A percentile compares a stretch with the other conserved stretches of the same genome.
Evolutionary conservation across 352 stramenopile genomes (phyloP).

Genomic region (Globisporangium carolinianum): DNA sequence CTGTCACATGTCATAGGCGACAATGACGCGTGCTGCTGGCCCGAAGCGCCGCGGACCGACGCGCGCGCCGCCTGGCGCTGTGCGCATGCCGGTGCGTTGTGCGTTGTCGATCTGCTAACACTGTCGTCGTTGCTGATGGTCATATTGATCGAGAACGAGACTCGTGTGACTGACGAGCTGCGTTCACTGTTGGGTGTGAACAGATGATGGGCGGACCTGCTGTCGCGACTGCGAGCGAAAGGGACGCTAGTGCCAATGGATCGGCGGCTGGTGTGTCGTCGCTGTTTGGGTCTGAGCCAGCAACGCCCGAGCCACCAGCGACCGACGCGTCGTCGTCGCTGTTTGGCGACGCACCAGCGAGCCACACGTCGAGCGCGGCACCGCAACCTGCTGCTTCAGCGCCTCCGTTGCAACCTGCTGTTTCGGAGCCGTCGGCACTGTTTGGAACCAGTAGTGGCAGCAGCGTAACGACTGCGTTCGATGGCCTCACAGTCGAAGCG

Average conservation of each 20-base stretch:
- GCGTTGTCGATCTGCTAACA: too few relatives aligned
- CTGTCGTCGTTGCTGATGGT: too few relatives aligned
- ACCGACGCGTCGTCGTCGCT: neutral
- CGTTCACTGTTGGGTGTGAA: neutral
- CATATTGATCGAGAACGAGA: too few relatives aligned
- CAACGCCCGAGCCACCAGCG: neutral
- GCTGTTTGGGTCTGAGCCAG: neutral
- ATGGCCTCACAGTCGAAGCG: constrained; percentile 2
- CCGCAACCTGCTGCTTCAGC: neutral
- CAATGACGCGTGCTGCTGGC: constrained; percentile 66
- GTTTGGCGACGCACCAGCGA: constrained; percentile 8
- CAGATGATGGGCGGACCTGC: constrained; percentile 32
- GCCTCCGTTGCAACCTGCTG: neutral
- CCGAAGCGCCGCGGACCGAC: constrained; percentile 73
- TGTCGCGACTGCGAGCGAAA: neutral
- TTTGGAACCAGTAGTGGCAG: neutral
- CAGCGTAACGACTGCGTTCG: neutral
- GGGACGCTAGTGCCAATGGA: neutral
- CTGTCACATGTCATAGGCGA: constrained; percentile 27
- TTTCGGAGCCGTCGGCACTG: neutral
- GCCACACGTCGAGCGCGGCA: constrained; percentile 6
- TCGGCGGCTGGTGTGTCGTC: neutral
- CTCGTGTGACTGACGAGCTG: neutral
- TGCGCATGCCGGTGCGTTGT: constrained; percentile 44
- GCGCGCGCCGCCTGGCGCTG: constrained; percentile 48